Base-by-base conservation (phyloP, 208 protist genomes). In the Leishmania guyanensis region DNA sequence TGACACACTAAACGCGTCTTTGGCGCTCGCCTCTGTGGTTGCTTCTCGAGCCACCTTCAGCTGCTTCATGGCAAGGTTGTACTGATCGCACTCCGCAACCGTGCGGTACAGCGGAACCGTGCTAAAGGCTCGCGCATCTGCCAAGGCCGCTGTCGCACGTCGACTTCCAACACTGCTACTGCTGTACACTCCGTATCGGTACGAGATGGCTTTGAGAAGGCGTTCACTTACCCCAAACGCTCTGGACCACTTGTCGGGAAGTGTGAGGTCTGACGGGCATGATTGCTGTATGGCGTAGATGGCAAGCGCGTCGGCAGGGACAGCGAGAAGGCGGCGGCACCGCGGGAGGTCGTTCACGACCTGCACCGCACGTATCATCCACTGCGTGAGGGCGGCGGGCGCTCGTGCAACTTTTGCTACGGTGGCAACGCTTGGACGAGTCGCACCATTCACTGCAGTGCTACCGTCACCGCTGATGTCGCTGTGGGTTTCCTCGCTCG, bases 301-400 rank as follows among this genome's bases (percentile, higher is more conserved):
- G 22, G 92, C 94, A 29, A 97, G 81, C 12, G 84, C 84, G 36
- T 88, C 74, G 0, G 88, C 86, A 5, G 88, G 74, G 9, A 87
- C 78, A 0, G 66, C 12, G 26, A 89, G 77, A 16, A 96, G 79
- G 1, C 70, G 77, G 10, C 79, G 62, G 39, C 79, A 93, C 39
- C 94, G 91, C 39, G 94, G 91, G 5, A 91, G 82, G 72, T 96
- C 94, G 87, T 96, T 97, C 9, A 94, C 54, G 84, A 88, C 89
- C 62, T 82, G 84, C 33, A 95, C 90, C 26, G 90, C 90, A 17
- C 86, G 62, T 39, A 80, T 77, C 54, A 94, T 82, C 90, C 94
- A 97, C 48, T 82, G 73, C 75, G 81, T 88, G 36, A 91, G 87
- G 26, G 73, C 79, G 6, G 72, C 12, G 33, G 87, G 78, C 14